phyloP scores from a whole-genome alignment of 1,139 yeast genomes.

The Kodamaea fungicola region DNA sequence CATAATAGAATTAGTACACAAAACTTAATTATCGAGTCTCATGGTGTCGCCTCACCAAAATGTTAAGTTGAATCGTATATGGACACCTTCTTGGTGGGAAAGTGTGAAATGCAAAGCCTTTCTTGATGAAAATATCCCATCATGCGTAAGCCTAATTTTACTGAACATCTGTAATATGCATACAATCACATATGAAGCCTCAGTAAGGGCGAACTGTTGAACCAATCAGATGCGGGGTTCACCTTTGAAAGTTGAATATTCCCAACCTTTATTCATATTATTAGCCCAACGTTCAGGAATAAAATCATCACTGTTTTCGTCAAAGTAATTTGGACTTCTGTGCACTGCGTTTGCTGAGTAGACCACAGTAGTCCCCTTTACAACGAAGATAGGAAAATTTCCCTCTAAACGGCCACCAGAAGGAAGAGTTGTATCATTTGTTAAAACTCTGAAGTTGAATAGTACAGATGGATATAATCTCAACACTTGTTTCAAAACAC shows the following conservation, averaged over 20 bases:
- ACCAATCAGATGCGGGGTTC: constrained; percentile 61
- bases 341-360: constrained; percentile 48
- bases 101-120: no score
- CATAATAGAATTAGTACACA: no score
- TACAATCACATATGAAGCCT: constrained; percentile 44
- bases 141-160: constrained; percentile 15
- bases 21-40: no score
- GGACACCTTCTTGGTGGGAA: no score
- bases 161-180: constrained; percentile 28
- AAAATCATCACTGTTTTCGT: constrained; percentile 44
- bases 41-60: no score
- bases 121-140: no score
- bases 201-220: constrained; percentile 57
- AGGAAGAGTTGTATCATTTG: constrained; percentile 45
- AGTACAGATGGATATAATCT: constrained; percentile 57
- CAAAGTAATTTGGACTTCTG: constrained; percentile 41
- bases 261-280: constrained; percentile 43
- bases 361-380: constrained; percentile 42
- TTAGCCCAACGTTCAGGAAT: constrained; percentile 50
- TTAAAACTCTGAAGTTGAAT: constrained; percentile 43
- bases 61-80: no score
- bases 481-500: constrained; percentile 47
- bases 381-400: constrained; percentile 37
- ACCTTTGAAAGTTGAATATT: constrained; percentile 54
- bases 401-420: constrained; percentile 49